These are phyloP conservation scores for Aspergillus unguis DNA, from an alignment of 2,329 filamentous ascomycete genomes.

Conservation along the genomic window DNA sequence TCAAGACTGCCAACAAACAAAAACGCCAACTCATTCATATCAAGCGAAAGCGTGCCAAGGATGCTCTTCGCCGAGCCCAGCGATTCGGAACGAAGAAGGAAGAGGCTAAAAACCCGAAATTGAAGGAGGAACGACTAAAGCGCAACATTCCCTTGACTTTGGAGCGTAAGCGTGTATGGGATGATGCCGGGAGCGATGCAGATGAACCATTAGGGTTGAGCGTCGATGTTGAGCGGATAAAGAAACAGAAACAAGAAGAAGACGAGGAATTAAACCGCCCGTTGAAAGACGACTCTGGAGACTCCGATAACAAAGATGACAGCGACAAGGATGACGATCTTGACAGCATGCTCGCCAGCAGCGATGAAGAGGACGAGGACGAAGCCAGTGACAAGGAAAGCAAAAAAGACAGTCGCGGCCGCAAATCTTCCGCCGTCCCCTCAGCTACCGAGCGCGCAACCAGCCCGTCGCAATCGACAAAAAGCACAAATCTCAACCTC, in stretches of 20 bases:
- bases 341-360: too few relatives aligned
- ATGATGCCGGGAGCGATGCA: constrained; percentile 61
- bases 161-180: constrained; percentile 87
- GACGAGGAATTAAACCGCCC: constrained; percentile 40
- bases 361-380: constrained; percentile 39
- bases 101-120: constrained; percentile 75
- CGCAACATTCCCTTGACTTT: constrained; percentile 77
- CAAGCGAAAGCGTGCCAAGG: constrained; percentile 72
- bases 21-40: constrained; percentile 75
- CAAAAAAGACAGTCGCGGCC: constrained; percentile 40
- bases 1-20: constrained; percentile 70
- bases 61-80: constrained; percentile 70
- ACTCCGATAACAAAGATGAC: constrained; percentile 35
- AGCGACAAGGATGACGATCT: constrained; percentile 19
- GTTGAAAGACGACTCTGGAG: constrained; percentile 33
- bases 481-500: constrained; percentile 58
- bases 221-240: constrained; percentile 49
- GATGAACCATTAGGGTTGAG: constrained; percentile 47
- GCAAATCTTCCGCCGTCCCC: constrained; percentile 32
- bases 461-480: constrained; percentile 54
- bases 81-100: constrained; percentile 77
- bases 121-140: constrained; percentile 69
- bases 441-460: constrained; percentile 50
- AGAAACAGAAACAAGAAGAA: constrained; percentile 46
- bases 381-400: constrained; percentile 5